Conservation (phyloP, 768 basidiomycete species). For the Leccinum truebloodii region DNA sequence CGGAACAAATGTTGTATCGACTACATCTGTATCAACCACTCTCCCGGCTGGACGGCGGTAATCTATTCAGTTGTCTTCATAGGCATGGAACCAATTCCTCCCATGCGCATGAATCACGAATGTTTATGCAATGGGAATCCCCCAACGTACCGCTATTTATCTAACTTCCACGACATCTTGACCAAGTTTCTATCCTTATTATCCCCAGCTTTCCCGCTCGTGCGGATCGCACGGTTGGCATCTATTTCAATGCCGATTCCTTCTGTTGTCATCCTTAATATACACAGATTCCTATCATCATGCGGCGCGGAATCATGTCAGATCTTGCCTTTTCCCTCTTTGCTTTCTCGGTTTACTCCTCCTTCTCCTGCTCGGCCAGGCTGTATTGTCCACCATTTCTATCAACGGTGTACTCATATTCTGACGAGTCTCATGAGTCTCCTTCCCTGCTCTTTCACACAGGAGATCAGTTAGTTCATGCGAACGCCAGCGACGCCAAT, state of each 20-base stretch:
- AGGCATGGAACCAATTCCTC: constrained; percentile 23
- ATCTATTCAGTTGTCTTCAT: constrained; percentile 35
- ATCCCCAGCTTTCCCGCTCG: constrained; percentile 21
- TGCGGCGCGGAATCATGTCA: constrained; percentile 4
- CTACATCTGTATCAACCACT: constrained; percentile 37
- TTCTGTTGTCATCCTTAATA: constrained; percentile 5
- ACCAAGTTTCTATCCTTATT: constrained; percentile 31
- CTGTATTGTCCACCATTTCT: constrained; percentile 13
- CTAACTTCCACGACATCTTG: constrained; percentile 16
- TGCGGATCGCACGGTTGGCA: constrained; percentile 12
- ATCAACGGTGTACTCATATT: constrained; percentile 16
- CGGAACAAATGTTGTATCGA: constrained; percentile 37
- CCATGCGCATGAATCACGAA: constrained; percentile 30
- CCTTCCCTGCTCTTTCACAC: not conserved
- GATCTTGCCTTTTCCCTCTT: constrained; percentile 13
- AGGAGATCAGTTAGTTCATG: not conserved
- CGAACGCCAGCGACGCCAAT: not conserved
- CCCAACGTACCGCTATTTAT: constrained; percentile 20
- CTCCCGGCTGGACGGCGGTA: constrained; percentile 26
- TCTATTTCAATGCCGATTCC: constrained; percentile 7
- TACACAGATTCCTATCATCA: constrained; percentile 7
- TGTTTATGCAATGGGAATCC: constrained; percentile 23
- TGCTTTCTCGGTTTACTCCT: constrained; percentile 1
- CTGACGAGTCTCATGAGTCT: not conserved
- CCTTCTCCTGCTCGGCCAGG: constrained; percentile 27